These are phyloP conservation scores for Metahyphopichia silvanorum DNA, from an alignment of 805 yeast species.

Conservation along the genomic window DNA sequence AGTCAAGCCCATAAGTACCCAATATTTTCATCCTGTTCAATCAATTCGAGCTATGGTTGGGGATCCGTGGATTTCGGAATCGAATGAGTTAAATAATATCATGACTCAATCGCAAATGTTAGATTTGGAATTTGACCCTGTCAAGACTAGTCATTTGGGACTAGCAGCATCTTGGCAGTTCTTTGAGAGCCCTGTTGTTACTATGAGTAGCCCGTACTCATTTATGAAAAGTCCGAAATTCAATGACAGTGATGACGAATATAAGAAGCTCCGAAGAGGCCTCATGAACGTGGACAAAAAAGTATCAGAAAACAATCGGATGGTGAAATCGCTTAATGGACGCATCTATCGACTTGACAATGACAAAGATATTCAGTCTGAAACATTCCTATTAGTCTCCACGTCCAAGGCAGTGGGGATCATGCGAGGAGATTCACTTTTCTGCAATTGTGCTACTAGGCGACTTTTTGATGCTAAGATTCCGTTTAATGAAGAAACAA, in stretches of 20 bases:
- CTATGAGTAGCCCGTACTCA: conserved; percentile 4
- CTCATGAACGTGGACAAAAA: conserved; percentile 6
- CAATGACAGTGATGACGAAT: conserved; percentile 35
- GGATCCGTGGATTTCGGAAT: conserved; percentile 35
- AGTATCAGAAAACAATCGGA: background rate
- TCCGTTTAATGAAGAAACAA: conserved; percentile 34
- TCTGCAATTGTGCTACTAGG: conserved; percentile 47
- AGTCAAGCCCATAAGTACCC: conserved; percentile 32
- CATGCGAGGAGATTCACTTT: conserved; percentile 41
- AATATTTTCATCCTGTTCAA: conserved; percentile 47
- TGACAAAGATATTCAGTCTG: conserved; percentile 1
- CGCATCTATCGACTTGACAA: background rate
- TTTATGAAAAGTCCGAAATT: too few relatives aligned
- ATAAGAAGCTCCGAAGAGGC: conserved; percentile 27
- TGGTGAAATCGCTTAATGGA: background rate
- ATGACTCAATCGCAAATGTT: conserved; percentile 40
- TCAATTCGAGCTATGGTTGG: conserved; percentile 48
- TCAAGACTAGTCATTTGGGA: conserved; percentile 36
- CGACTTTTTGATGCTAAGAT: conserved; percentile 36
- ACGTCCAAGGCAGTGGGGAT: conserved; percentile 44
- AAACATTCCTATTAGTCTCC: conserved; percentile 30
- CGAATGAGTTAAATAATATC: conserved; percentile 22
- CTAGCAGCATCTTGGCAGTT: conserved; percentile 31
- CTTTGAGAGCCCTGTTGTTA: conserved; percentile 23
- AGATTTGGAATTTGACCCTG: conserved; percentile 36